Evolutionary conservation across 2,329 filamentous ascomycete species (phyloP), one percentile per base, ranked within the genome.

Genomic region (Pestalotiopsis fici): DNA sequence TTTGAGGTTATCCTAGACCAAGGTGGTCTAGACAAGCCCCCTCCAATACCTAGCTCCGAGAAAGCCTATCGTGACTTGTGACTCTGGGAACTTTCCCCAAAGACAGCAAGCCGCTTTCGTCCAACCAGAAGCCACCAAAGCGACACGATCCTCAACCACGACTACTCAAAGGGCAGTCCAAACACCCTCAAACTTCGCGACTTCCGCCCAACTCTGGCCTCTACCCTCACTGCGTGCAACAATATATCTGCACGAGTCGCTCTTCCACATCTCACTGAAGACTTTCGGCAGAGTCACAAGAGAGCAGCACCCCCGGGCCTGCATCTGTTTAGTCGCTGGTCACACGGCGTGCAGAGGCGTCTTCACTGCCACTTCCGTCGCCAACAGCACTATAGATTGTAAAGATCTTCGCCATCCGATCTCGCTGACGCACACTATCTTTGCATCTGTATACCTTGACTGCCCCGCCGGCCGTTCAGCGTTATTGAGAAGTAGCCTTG

Each of bases 111-210:
- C 66, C 69, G 62, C 59, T 71, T 68, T 71, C 67, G 67, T 74
- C 76, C 76, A 78, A 78, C 74, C 74, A 78, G 71, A 74, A 35
- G 28, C 70, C 72, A 57, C 69, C 69, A 66, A 74, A 68, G 66
- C 69, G 55, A 73, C 76, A 78, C 76, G 76, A 74, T 72, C 74
- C 73, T 72, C 66, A 69, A 66, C 65, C 65, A 68, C 47, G 69
- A 68, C 69, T 69, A 72, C 69, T 67, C 70, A 78, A 70, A 77
- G 75, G 72, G 70, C 59, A 39, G 43, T 69, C 64, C 65, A 50
- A 67, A 62, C 66, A 64, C 25, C 57, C 65, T 67, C 65, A 65
- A 69, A 50, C 68, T 28, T 21, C 43, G 60, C 56, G 47, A 27
- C 66, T 37, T 61, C 31, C 64, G 21, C 62, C 56, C 66, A 55